Base-by-base conservation (phyloP, 2,329 filamentous ascomycete genomes). In the Penicillium hordei region DNA sequence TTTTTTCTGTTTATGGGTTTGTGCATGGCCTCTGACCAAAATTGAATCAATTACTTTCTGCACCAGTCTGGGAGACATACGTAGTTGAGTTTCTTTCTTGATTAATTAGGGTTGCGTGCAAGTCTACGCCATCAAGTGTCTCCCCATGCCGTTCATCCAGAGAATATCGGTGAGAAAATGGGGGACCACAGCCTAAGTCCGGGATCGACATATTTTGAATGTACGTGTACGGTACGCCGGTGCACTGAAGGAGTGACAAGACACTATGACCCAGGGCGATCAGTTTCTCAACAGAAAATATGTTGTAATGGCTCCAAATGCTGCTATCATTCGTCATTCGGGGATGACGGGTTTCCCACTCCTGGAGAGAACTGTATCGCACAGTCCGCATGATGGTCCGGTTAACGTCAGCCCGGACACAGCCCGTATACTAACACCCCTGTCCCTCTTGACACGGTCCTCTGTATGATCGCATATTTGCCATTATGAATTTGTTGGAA, bases 21-120 rank as follows among this genome's bases (percentile, higher is more conserved):
- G 61, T 65, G 63, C 60, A 63, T 65, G 60, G 52, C 57, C 55
- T 36, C 40, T 57, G 57, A 57, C 60, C 58, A 63, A 58, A 62
- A 60, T 60, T 44, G 48, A 63, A 61, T 60, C 59, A 59, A 61
- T 48, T 64, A 54, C 55, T 48, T 33, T 48, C 23, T 54, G 33
- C 54, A 51, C 53, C 5, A 44, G 21, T 55, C 1, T 19, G 21
- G 8, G 43, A 40, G 19, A 25, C n/a, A 33, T 33, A 40, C 19
- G 52, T 54, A 48, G 43, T 40, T 34, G 4, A 15, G 27, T 49
- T 49, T n/a, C 12, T 40, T 23, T 39, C 6, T 25, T 40, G 19
- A 8, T 31, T 19, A 25, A 39, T 33, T 15, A 9, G 23, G n/a
- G 19, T 3, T 38, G 19, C 13, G 12, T 4, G n/a, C 12, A 12